These are phyloP conservation scores for Phytophthora ramorum DNA, from an alignment of 352 stramenopile species.

Conservation along the genomic window DNA sequence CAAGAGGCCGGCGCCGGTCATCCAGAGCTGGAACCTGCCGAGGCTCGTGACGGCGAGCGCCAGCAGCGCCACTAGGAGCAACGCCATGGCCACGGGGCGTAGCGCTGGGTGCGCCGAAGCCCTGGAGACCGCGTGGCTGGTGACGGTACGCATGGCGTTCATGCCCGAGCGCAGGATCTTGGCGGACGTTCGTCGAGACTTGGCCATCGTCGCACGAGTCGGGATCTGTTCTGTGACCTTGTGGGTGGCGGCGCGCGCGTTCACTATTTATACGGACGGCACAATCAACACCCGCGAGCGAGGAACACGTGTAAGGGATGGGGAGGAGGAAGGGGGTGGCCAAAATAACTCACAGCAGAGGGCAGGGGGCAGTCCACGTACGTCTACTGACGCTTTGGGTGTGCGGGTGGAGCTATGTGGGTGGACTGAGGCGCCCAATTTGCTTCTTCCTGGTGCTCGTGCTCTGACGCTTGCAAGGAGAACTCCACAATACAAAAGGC, in stretches of 20 bases:
- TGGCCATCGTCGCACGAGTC: slow-evolving; percentile 33
- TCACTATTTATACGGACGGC: slow-evolving; percentile 32
- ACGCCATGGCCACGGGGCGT: slow-evolving; percentile 33
- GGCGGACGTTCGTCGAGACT: slow-evolving; percentile 28
- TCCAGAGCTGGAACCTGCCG: slow-evolving; percentile 69
- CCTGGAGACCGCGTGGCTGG: slow-evolving; percentile 32
- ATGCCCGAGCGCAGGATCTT: slow-evolving; percentile 42
- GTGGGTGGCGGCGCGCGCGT: background rate
- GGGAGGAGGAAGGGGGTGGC: slow-evolving; percentile 2
- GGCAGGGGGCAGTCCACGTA: background rate
- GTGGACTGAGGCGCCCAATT: slow-evolving; percentile 7
- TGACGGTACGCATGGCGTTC: slow-evolving; percentile 40
- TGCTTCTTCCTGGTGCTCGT: slow-evolving; percentile 7
- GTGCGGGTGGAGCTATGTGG: background rate
- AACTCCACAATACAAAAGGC: slow-evolving; percentile 35
- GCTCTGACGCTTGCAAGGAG: slow-evolving; percentile 37
- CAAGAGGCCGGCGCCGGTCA: slow-evolving; percentile 63
- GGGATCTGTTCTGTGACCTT: slow-evolving; percentile 14
- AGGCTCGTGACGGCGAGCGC: slow-evolving; percentile 56
- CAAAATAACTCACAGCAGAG: slow-evolving; percentile 15
- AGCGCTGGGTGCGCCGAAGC: slow-evolving; percentile 27
- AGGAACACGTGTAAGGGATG: slow-evolving; percentile 23
- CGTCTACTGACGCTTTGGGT: slow-evolving; percentile 3
- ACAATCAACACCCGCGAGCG: slow-evolving; percentile 12
- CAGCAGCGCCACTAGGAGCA: slow-evolving; percentile 52